Base-by-base conservation (phyloP, 108 stramenopile genomes). In the Skeletonema tropicum region DNA sequence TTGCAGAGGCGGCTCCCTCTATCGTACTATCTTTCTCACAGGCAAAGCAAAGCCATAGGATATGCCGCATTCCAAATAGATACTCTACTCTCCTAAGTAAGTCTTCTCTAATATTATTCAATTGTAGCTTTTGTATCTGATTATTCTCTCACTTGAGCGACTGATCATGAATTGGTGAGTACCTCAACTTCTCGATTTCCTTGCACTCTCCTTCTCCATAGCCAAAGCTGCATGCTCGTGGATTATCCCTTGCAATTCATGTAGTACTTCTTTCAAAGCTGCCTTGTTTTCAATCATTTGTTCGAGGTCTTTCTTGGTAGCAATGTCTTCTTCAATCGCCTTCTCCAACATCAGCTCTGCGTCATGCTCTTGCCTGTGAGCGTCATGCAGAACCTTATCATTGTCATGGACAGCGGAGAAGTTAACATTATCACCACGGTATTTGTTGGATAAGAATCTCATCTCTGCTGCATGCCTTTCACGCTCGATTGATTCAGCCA, bases 221-320 rank as follows among this genome's bases (percentile, higher is more conserved):
- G 39, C 38, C 9, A 17, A 62, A 17, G 39, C 61, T 8, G 61
- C 39, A 19, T 41, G 61, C 17, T 62, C 61, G 9, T 62, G 61
- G 23, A 62, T 41, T 5, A 62, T 62, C 61, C 35, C 39, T 41
- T 62, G 38, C 33, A 62, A 21, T 5, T 62, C 61, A 19, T 62
- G 61, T 15, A 62, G 39, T 25, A 10, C 61, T 25, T 9, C 38
- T 41, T 62, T 62, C 38, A 62, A 38, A 36, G 61, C 61, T 1
- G 61, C 61, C 61, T 62, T 62, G 61, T 35, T 62, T 36, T 62
- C 61, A 38, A 62, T 62, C 61, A 62, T 36, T 11, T 62, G 33
- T 25, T 62, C 61, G 6, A 62, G 61, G 17, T 62, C 61, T 41
- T 62, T 62, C 32, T 62, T 62, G 32, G 61, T 21, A 17, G 61